Evolutionary conservation across 495 filamentous ascomycete genomes (phyloP).

Genomic region (Xylaria grammica): DNA sequence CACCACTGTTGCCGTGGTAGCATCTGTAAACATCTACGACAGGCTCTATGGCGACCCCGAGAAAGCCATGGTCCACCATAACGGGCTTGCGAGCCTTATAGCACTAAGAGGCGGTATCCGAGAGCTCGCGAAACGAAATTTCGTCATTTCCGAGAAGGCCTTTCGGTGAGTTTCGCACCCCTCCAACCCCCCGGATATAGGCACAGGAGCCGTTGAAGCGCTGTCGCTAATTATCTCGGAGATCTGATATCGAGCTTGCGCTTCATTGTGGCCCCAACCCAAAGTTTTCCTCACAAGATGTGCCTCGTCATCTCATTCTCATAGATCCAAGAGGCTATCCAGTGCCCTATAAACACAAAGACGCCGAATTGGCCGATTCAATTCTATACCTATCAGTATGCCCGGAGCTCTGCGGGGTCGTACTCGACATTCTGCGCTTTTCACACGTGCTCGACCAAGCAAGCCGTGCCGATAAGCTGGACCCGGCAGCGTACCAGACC

Average conservation of each 20-base stretch:
- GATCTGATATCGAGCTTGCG: conserved; percentile 16
- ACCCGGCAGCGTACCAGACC: conserved; percentile 5
- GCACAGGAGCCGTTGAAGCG: not conserved
- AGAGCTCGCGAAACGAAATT: conserved; percentile 7
- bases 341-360: not conserved
- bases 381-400: conserved; percentile 4
- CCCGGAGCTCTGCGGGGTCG: not conserved
- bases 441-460: conserved; percentile 11
- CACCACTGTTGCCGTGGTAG: conserved; percentile 10
- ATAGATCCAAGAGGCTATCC: not conserved
- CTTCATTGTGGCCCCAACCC: conserved; percentile 6
- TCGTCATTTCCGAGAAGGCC: conserved; percentile 8
- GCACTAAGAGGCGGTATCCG: conserved; percentile 3
- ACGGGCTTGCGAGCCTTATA: conserved; percentile 1
- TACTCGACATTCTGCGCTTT: conserved; percentile 3
- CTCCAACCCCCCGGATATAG: not conserved
- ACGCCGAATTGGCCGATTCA: not conserved
- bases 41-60: conserved; percentile 8
- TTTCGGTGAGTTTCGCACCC: conserved; percentile 6
- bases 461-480: not conserved
- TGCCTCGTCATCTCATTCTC: conserved; percentile 1
- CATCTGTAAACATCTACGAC: conserved; percentile 13
- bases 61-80: conserved; percentile 18
- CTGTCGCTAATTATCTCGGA: conserved; percentile 5
- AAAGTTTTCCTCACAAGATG: conserved; percentile 8